Conservation (phyloP, 176 grass and related monocot species). For the Aegilops tauschii region DNA sequence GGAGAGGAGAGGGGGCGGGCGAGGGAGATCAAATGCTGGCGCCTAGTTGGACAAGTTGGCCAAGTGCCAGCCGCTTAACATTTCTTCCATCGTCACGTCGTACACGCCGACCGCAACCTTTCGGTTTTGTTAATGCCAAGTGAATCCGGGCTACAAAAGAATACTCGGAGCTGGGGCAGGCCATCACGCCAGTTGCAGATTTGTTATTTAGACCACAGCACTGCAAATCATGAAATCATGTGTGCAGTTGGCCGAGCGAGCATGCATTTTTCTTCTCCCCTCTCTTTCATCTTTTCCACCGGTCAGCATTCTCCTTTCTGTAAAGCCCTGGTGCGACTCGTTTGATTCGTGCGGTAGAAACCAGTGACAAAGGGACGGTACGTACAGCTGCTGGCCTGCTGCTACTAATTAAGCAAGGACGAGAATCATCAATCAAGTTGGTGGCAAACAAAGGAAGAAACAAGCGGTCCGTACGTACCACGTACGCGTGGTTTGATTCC, state of each 20-base stretch:
- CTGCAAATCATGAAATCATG: not conserved
- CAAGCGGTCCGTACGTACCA: not conserved
- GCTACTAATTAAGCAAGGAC: not conserved
- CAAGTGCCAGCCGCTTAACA: not conserved
- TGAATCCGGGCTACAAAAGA: not conserved
- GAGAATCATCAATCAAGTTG: not conserved
- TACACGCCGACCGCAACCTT: not conserved
- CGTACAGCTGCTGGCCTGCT: too few species aligned
- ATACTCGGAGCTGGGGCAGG: not conserved
- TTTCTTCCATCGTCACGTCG: not conserved
- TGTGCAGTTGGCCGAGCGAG: not conserved
- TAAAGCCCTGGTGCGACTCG: not conserved
- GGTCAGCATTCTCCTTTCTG: not conserved
- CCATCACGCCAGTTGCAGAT: constrained; percentile 11
- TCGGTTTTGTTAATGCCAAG: not conserved
- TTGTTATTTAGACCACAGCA: not conserved
- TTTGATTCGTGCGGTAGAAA: not conserved
- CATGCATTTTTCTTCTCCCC: not conserved
- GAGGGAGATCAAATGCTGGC: not conserved
- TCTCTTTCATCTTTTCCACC: not conserved
- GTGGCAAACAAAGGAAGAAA: not conserved
- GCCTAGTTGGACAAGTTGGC: constrained; percentile 31
- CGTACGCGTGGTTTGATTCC: constrained; percentile 34
- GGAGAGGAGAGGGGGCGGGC: too few species aligned
- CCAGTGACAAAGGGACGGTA: not conserved